Evolutionary conservation across 2,329 filamentous ascomycete genomes (phyloP), one percentile per base, ranked within the genome.

Genomic region (Neurospora crassa): DNA sequence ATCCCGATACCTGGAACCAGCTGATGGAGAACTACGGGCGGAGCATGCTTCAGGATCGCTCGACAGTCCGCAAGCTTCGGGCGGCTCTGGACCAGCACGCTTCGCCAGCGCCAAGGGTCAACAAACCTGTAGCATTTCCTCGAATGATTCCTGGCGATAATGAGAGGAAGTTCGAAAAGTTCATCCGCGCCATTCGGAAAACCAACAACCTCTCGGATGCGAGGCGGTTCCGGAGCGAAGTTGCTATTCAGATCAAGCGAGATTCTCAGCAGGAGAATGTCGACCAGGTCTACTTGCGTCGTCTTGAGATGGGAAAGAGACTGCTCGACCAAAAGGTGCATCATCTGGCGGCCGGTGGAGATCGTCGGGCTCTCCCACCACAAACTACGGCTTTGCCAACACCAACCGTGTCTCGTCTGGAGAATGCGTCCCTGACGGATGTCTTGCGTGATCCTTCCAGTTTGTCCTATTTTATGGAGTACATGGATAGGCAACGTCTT

Each of bases 391-490:
- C 74, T 16, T 74, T 69, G 71, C 76, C 34, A 5, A 77, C 78
- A 8, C 78, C 79, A 2, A 79, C 80, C 16, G 82, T 86, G n/a
- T 91, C 91, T 1, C 87, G 86, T 67, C 83, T 94, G 47, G 90
- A 94, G 74, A 91, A 92, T 76, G 91, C 91, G 8, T 90, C 92
- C 0, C 84, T 98, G 2, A 88, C 90, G 14, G 94, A 98, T 74
- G 86, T 99, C n/a, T 85, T 99, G 71, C 91, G 94, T 75, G 94
- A 96, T 80, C 89, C 96, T 2, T 92, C 95, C 1, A 95, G 93
- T 0, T 85, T 99, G 10, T 98, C 96, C 2, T 99, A 97, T 79
- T 98, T 99, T 82, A 99, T 99, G 96, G 96, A 99, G 79, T 98
- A 94, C 78, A 99, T 99, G 96, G 96, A 99, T 79, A 90, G 96